Evolutionary conservation across 352 stramenopile genomes (phyloP), one percentile per base, ranked within the genome.

Genomic region (Bremia lactucae): DNA sequence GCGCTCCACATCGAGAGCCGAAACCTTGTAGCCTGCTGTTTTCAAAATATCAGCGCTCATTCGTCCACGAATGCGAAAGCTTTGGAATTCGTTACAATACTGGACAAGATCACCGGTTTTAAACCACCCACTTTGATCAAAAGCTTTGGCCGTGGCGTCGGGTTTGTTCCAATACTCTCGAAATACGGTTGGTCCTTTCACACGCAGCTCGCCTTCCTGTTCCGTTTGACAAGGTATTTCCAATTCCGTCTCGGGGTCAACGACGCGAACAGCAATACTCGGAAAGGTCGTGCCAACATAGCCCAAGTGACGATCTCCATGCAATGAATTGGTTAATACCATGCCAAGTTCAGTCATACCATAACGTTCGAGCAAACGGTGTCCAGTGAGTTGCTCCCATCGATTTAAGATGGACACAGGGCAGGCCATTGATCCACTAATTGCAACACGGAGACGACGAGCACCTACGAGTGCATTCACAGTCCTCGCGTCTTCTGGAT

Each of bases 261-360:
- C 76, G 6, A 96, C 44, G n/a, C 75, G 68, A 19, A 88, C 73
- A 1, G 73, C 55, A 1, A 96, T 77, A 39, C 68, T 87, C 1
- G 85, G 85, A 22, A 97, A 83, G 10, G 82, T 68, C 31, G 68
- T 40, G 1, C 86, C 88, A 1, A 97, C 88, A 51, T 81, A 89
- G 4, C 86, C 88, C 3, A 88, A 55, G 36, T 87, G 68, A 13
- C 81, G 65, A 9, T 85, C 58, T 18, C 66, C 60, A 42, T 68
- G 54, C 56, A 90, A 48, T 25, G 86, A 72, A 42, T 97, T 96
- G 2, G 76, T 87, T 5, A 97, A 59, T 7, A 76, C 85, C 88
- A 97, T 97, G 6, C 81, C 83, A 35, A 95, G 67, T 58, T 96
- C 86, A 0, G 78, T 96, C 85, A 96, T 97, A 6, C 86, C 86